Base-by-base conservation (phyloP, 2,329 filamentous ascomycete genomes). In the Diaporthe citriasiana region DNA sequence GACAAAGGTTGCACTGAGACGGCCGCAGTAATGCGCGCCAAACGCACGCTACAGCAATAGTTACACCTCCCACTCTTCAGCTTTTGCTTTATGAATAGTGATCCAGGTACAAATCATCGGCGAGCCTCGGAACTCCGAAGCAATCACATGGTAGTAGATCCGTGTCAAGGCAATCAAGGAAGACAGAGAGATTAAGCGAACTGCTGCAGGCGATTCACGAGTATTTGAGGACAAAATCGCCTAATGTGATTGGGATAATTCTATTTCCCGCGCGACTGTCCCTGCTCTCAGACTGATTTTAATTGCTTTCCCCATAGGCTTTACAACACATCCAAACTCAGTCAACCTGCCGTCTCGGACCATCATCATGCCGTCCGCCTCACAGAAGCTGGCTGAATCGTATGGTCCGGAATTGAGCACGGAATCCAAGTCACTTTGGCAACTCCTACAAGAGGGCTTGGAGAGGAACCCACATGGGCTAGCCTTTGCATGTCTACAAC, bases 181-280 rank as follows among this genome's bases (percentile, higher is more conserved):
- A 50, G 7, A 12, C 10, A 35, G 15, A 19, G 27, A 1, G 12
- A 17, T 12, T 8, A 9, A 30, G n/a, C 6, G 7, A 7, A 3
- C 1, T 15, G 10, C 35, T 15, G 3, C 1, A 6, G 9, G 35
- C 2, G 25, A 10, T 17, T 3, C 4, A 15, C 12, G 4, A 8
- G 13, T 12, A 27, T 53, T 22, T 33, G 30, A 33, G 4, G 10
- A 22, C 53, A n/a, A 33, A 35, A 35, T 33, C 7, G 15, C 10
- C 4, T 15, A 27, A 0, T n/a, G 45, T 22, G 3, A n/a, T 50
- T 3, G 22, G n/a, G 19, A n/a, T 9, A n/a, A 50, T n/a, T 2
- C 3, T 8, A 50, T 6, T 50, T 50, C 1, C 8, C 22, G 8
- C 4, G 8, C 7, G 38, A 38, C 7, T 38, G 38, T 38, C 38